phyloP scores from a whole-genome alignment of 495 filamentous ascomycete genomes.

The Opeltia flavorubescens region DNA sequence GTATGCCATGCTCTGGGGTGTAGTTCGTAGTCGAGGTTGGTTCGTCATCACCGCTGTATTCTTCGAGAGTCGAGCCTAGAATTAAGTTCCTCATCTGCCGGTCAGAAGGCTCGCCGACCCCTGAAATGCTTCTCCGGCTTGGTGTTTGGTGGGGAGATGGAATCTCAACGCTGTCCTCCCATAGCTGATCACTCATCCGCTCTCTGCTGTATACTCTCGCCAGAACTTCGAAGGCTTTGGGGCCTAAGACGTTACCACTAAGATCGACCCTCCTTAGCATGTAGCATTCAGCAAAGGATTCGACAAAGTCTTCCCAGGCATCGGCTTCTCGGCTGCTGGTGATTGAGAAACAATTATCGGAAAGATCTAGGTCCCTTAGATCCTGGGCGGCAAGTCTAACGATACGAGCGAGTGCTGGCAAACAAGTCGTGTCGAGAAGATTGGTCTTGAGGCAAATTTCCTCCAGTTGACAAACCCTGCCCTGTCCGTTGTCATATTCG shows the following conservation, averaged over 20 bases:
- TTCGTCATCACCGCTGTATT: constrained; percentile 7
- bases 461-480: constrained; percentile 25
- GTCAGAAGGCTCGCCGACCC: constrained; percentile 13
- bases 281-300: constrained; percentile 28
- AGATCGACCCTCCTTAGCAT: constrained; percentile 32
- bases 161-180: background rate
- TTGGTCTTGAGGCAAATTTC: constrained; percentile 33
- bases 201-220: constrained; percentile 28
- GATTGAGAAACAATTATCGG: constrained; percentile 29
- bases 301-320: constrained; percentile 31
- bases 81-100: constrained; percentile 4
- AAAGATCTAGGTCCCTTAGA: constrained; percentile 32
- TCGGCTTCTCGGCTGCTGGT: constrained; percentile 19
- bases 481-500: constrained; percentile 18
- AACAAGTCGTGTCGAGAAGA: constrained; percentile 22
- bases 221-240: constrained; percentile 29
- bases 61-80: constrained; percentile 6
- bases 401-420: constrained; percentile 26
- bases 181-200: constrained; percentile 13
- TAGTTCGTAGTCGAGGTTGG: background rate
- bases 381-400: constrained; percentile 25
- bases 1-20: constrained; percentile 8
- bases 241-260: constrained; percentile 27
- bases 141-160: background rate
- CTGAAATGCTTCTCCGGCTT: constrained; percentile 14